These are phyloP conservation scores for Ramaria sp. DNA, from an alignment of 768 basidiomycete genomes.

Conservation along the genomic window DNA sequence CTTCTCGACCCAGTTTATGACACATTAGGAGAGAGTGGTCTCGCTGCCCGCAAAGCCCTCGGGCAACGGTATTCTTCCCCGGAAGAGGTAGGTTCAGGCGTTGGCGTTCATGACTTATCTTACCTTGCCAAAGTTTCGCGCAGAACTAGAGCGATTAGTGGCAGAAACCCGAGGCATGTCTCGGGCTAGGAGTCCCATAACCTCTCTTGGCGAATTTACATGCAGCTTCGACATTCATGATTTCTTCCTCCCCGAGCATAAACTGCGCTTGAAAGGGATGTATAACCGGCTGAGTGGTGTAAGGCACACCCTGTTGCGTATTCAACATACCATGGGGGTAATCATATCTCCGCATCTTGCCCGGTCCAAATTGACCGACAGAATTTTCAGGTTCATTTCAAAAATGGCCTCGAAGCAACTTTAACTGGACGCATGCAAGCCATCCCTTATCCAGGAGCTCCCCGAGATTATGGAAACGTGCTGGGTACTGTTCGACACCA, in stretches of 20 bases:
- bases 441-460: neutral
- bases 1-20: constrained; percentile 60
- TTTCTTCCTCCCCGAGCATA: neutral
- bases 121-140: constrained; percentile 2
- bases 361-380: neutral
- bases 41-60: neutral
- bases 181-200: neutral
- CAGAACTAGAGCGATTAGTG: constrained; percentile 3
- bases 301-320: neutral
- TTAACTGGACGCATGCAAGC: constrained; percentile 28
- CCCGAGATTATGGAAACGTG: constrained; percentile 28
- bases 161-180: neutral
- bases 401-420: constrained; percentile 15
- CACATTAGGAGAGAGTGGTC: constrained; percentile 37
- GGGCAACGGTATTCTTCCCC: neutral
- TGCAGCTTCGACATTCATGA: neutral
- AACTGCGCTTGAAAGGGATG: neutral
- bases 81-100: constrained; percentile 1
- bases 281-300: neutral
- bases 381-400: neutral
- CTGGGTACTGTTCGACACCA: constrained; percentile 68
- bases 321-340: constrained; percentile 5
- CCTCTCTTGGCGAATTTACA: neutral
- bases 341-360: neutral
- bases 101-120: neutral